A percentile compares a stretch with the other conserved stretches of the same genome.
phyloP scores from a whole-genome alignment of 73 alveolate species.

The Paramecium pentaurelia region DNA sequence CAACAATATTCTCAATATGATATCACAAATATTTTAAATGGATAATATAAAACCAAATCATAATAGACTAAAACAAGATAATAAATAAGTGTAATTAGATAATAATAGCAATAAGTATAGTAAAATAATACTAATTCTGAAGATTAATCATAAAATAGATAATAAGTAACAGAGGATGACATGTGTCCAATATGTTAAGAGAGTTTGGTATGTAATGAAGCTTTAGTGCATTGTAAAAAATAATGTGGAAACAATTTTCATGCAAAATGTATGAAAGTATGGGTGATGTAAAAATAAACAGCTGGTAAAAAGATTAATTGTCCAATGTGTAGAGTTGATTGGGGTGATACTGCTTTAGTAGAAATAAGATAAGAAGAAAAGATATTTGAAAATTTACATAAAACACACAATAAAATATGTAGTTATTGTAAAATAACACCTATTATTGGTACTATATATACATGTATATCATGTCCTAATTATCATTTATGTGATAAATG shows the following conservation, averaged over 20 bases:
- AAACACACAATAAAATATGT: slow-evolving; percentile 5
- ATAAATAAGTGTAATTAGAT: neutral
- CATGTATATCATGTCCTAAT: slow-evolving; percentile 28
- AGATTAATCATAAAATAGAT: neutral
- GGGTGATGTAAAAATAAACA: slow-evolving; percentile 62
- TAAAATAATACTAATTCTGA: neutral
- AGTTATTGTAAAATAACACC: neutral
- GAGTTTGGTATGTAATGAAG: slow-evolving; percentile 27
- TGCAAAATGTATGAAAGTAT: slow-evolving; percentile 66
- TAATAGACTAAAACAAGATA: neutral
- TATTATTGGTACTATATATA: neutral
- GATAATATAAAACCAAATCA: neutral
- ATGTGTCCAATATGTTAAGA: slow-evolving; percentile 64
- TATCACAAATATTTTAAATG: slow-evolving; percentile 18
- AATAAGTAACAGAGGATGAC: slow-evolving; percentile 4
- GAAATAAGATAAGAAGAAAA: slow-evolving; percentile 24
- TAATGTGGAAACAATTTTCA: slow-evolving; percentile 66
- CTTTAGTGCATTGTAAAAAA: slow-evolving; percentile 53
- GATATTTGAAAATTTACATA: neutral
- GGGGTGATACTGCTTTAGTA: slow-evolving; percentile 40
- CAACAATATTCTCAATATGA: slow-evolving; percentile 32
- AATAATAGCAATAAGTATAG: neutral
- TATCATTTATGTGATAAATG: slow-evolving; percentile 16
- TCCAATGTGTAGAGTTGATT: slow-evolving; percentile 63
- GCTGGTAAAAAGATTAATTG: slow-evolving; percentile 45